Base-by-base conservation (phyloP, 768 basidiomycete species). In the Hericium erinaceus region DNA sequence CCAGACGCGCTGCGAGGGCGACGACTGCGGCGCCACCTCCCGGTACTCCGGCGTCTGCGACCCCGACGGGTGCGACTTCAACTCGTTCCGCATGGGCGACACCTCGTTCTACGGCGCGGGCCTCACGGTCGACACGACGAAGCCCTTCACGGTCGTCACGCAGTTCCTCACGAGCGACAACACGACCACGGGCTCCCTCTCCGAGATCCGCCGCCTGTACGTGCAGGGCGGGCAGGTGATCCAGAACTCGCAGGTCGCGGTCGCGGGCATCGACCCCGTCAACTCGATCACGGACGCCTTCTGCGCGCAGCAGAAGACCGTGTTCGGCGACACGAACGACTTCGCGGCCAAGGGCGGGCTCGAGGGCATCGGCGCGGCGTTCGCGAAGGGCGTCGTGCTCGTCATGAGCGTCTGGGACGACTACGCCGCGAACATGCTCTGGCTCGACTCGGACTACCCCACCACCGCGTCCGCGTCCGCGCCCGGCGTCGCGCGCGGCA, bases 31-130 rank as follows among this genome's bases (percentile, higher is more conserved):
- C 12, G 24, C 7, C 49, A 9, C 10, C 58, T 60, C 70, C 66
- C 68, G 78, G 55, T 73, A 75, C 65, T 66, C 62, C 59, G 74
- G 74, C 48, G 62, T 77, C 41, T 82, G 80, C 68, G 80, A 82
- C 68, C 71, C 72, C 55, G 78, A 78, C 58, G 80, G 80, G 18
- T 82, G 80, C 66, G 80, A 81, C 61, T 82, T 80, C 75, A 82
- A 81, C 76, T 78, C 80, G n/a, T 82, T 65, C 75, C 78, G 80
- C 65, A 73, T 78, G 76, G 80, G 80, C 28, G 64, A 72, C 68
- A 67, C 60, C 44, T 54, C 63, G 52, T 80, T 78, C 76, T 73
- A 73, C 65, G 80, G 80, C 50, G 65, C 67, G n/a, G 75, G 75
- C 56, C 61, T 65, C 63, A 77, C 72, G 52, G 73, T 82, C 67